Evolutionary conservation across 2,329 filamentous ascomycete genomes (phyloP), one percentile per base, ranked within the genome.

Genomic region (Fusarium robinianum): DNA sequence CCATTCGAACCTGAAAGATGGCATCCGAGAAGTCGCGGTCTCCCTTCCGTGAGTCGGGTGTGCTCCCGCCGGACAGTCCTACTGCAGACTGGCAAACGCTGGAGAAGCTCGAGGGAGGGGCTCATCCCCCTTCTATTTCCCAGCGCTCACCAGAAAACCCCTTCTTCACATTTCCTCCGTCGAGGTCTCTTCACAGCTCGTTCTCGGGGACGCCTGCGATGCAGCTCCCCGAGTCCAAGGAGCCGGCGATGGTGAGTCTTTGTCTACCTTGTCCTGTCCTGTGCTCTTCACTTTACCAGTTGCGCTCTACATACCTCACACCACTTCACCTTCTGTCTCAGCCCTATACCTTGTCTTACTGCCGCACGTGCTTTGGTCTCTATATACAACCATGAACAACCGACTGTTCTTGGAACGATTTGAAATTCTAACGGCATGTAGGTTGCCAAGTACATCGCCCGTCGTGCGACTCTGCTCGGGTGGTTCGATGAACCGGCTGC

Each of bases 391-490:
- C n/a, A n/a, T n/a, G n/a, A n/a, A n/a, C n/a, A n/a, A n/a, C n/a
- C n/a, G n/a, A n/a, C 4, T 11, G 12, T 25, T 10, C 5, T 2
- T 6, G 5, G 5, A 11, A 29, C 22, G 18, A 9, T 14, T 3
- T 6, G 11, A n/a, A 7, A 16, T 5, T 29, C 52, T 58, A 35
- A 58, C 19, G 21, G 2, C 7, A 5, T 5, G 0, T 19, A 62
- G 59, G 38, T 62, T 19, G 51, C 57, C 8, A 62, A 58, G 21
- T 62, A 62, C 32, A 50, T 62, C 2, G 49, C 59, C 4, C 59
- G 59, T 7, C 55, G 60, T 6, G 59, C 60, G 9, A 62, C 57
- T 0, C 39, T 62, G 3, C 47, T 62, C 2, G 60, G 60, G 2
- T 62, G 55, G 56, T 62, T 62, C 2, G 60, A 62, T 29, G 60